These are phyloP conservation scores for Xylariales sp. DNA, from an alignment of 2,329 filamentous ascomycete genomes.

Conservation along the genomic window DNA sequence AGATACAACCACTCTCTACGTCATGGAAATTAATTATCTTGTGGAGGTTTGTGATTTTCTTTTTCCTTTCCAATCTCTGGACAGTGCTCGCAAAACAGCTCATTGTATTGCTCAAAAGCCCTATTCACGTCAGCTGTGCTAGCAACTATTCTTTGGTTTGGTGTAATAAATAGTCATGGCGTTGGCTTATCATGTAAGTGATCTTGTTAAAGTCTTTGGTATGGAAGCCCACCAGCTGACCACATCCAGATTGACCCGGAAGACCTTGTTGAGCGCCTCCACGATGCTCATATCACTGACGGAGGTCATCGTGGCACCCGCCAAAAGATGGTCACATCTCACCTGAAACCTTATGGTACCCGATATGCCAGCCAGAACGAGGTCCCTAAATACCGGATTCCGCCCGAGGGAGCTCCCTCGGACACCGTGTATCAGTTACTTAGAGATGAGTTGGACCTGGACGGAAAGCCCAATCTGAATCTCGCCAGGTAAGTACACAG, in stretches of 20 bases:
- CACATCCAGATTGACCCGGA: not conserved
- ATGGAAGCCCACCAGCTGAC: not conserved
- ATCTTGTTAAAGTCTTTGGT: too few relatives aligned
- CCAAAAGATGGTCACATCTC: conserved; percentile 36
- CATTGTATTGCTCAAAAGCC: too few relatives aligned
- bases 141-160: too few relatives aligned
- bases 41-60: too few relatives aligned
- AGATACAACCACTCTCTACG: too few relatives aligned
- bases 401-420: conserved; percentile 51
- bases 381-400: conserved; percentile 57
- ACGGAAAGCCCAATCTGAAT: conserved; percentile 63
- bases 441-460: conserved; percentile 52
- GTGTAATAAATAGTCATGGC: too few relatives aligned
- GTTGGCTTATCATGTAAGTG: not conserved
- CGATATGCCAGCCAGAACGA: conserved; percentile 50
- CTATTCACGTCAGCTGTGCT: too few relatives aligned
- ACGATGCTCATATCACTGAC: conserved; percentile 25
- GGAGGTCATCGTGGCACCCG: conserved; percentile 28
- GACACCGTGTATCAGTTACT: conserved; percentile 64
- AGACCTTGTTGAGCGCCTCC: not conserved
- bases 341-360: conserved; percentile 54
- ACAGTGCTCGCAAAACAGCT: too few relatives aligned
- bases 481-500: conserved; percentile 49
- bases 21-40: too few relatives aligned
- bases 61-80: too few relatives aligned